phyloP scores from a whole-genome alignment of 2,329 filamentous ascomycete genomes.

The Diaporthe aspalathi region DNA sequence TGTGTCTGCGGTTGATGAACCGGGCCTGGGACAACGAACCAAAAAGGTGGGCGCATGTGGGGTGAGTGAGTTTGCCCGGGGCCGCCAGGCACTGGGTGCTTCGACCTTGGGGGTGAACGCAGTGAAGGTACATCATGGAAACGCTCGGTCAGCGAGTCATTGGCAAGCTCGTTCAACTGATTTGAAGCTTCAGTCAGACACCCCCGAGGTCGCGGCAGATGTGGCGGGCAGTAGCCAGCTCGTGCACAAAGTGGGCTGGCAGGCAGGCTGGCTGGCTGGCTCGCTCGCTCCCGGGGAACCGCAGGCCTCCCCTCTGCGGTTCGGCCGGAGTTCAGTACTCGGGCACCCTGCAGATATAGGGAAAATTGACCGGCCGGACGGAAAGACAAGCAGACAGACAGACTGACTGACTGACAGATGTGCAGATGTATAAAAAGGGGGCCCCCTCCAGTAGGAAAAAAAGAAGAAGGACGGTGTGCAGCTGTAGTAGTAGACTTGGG shows the following conservation, averaged over 20 bases:
- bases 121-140: constrained; percentile 31
- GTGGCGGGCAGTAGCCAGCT: constrained; percentile 20
- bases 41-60: constrained; percentile 35
- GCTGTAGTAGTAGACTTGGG: constrained; percentile 15
- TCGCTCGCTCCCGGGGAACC: background rate
- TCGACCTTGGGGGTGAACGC: constrained; percentile 35
- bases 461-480: constrained; percentile 28
- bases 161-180: constrained; percentile 32
- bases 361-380: background rate
- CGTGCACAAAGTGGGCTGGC: constrained; percentile 3
- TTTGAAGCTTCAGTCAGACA: constrained; percentile 25
- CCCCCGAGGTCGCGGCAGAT: constrained; percentile 19
- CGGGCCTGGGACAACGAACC: constrained; percentile 32
- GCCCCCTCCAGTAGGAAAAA: background rate
- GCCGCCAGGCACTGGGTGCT: constrained; percentile 32
- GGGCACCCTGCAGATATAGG: constrained; percentile 22
- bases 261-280: background rate
- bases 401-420: background rate
- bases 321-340: constrained; percentile 22
- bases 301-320: background rate
- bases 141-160: constrained; percentile 38
- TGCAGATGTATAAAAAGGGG: background rate
- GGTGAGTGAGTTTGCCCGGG: constrained; percentile 33
- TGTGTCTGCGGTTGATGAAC: constrained; percentile 31
- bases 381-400: background rate